A percentile compares a stretch with the other conserved stretches of the same genome.
Evolutionary conservation across 805 yeast genomes (phyloP).

Genomic region (Yarrowia osloensis): DNA sequence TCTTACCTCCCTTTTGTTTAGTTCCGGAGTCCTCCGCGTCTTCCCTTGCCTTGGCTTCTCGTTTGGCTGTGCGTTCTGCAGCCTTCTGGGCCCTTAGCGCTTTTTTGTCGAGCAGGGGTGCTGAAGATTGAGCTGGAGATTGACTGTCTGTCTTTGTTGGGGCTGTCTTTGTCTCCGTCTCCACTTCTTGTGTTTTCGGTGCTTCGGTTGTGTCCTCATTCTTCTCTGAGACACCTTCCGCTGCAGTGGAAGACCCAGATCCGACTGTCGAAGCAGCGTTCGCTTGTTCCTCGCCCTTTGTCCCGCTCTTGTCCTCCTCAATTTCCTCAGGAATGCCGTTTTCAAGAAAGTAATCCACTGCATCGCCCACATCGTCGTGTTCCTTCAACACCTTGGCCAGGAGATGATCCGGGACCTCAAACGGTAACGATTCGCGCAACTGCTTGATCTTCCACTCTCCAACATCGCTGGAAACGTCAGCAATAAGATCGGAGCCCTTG

Average conservation of each 20-base stretch:
- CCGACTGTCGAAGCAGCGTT: too few species aligned
- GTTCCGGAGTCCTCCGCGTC: neutral
- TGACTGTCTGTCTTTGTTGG: neutral
- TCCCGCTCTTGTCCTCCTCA: too few species aligned
- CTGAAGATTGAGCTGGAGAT: too few species aligned
- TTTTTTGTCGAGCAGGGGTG: neutral
- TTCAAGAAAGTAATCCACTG: slow-evolving; percentile 12
- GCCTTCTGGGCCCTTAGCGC: neutral
- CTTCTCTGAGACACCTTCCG: neutral
- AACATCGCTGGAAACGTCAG: neutral
- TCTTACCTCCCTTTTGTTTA: neutral
- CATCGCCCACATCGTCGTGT: slow-evolving; percentile 6
- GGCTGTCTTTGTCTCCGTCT: too few species aligned
- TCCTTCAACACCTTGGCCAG: slow-evolving; percentile 14
- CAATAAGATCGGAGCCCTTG: neutral
- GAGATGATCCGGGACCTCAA: neutral
- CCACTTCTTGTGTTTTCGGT: too few species aligned
- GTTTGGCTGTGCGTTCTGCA: neutral
- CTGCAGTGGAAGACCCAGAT: neutral
- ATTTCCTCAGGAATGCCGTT: slow-evolving; percentile 16
- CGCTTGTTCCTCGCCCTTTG: too few species aligned
- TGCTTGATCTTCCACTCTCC: slow-evolving; percentile 30
- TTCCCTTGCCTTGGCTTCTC: slow-evolving; percentile 7
- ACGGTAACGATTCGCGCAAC: neutral
- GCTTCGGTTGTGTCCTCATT: too few species aligned